phyloP scores from a whole-genome alignment of 768 basidiomycete species.

The Polyporus arcularius region DNA sequence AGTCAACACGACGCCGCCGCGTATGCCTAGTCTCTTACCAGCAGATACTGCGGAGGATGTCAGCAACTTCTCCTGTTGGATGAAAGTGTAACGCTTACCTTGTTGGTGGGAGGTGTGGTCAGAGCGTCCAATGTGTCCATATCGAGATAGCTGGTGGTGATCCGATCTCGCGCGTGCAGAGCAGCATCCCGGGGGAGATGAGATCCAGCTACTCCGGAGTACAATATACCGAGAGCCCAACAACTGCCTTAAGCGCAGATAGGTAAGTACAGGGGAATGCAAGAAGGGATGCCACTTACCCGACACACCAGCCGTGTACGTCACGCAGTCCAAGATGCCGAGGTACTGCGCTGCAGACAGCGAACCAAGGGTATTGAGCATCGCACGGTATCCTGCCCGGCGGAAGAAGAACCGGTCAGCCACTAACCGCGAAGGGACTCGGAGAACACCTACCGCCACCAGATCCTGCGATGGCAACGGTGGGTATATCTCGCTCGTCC shows the following conservation, averaged over 20 bases:
- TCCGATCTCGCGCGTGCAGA: constrained; percentile 23
- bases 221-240: constrained; percentile 28
- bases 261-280: not conserved
- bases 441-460: constrained; percentile 22
- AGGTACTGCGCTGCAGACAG: constrained; percentile 19
- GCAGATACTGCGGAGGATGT: constrained; percentile 20
- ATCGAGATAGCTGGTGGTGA: constrained; percentile 26
- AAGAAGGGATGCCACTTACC: constrained; percentile 3
- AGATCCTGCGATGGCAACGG: constrained; percentile 29
- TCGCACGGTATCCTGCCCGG: constrained; percentile 26
- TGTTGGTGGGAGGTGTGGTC: constrained; percentile 26
- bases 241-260: constrained; percentile 22
- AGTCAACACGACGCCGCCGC: not conserved
- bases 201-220: constrained; percentile 28
- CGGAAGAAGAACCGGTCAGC: not conserved
- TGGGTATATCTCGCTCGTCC: constrained; percentile 28
- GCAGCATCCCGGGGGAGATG: constrained; percentile 11
- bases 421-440: not conserved
- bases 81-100: constrained; percentile 5
- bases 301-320: constrained; percentile 29
- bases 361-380: constrained; percentile 28
- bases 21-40: constrained; percentile 9
- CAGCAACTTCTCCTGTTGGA: not conserved
- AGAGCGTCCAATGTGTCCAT: constrained; percentile 26
- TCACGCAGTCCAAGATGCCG: constrained; percentile 24